Percentiles rank a stretch among this genome's conserved stretches.
These are phyloP conservation scores for Tetraselmis chui DNA, from an alignment of 139 green algal genomes.

Conservation along the genomic window DNA sequence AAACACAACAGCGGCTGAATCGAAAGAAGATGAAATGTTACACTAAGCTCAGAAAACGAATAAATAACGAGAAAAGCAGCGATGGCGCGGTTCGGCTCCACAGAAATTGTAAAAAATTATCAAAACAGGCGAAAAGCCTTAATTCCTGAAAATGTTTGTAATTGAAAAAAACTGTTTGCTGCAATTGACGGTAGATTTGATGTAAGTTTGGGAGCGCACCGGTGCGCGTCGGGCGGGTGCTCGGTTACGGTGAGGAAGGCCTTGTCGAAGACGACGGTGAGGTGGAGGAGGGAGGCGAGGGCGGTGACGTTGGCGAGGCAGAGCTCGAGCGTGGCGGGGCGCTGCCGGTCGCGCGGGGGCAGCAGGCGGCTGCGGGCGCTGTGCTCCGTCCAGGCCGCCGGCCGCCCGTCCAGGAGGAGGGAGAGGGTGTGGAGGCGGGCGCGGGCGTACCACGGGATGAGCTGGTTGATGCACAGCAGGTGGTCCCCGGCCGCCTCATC, in stretches of 20 bases:
- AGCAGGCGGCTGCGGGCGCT: slow-evolving; percentile 12
- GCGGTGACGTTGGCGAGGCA: slow-evolving; percentile 32
- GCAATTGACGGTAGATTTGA: too few species aligned
- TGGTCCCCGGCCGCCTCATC: not conserved
- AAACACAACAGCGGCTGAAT: too few species aligned
- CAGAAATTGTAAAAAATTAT: too few species aligned
- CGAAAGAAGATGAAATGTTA: too few species aligned
- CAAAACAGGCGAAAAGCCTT: too few species aligned
- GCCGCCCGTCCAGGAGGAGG: slow-evolving; percentile 55
- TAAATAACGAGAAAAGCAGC: too few species aligned
- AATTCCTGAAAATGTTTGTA: too few species aligned
- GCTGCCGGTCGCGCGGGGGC: slow-evolving; percentile 37
- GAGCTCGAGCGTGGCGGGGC: slow-evolving; percentile 45
- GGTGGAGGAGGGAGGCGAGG: slow-evolving; percentile 4
- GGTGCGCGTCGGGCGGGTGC: slow-evolving; percentile 64
- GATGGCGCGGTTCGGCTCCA: too few species aligned
- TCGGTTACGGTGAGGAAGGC: slow-evolving; percentile 56
- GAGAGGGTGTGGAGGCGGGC: slow-evolving; percentile 63
- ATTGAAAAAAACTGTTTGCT: too few species aligned
- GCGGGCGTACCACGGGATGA: slow-evolving; percentile 75
- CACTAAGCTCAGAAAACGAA: too few species aligned
- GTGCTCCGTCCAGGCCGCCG: not conserved
- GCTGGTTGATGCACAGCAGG: slow-evolving; percentile 56
- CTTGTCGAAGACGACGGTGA: slow-evolving; percentile 62
- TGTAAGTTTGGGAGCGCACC: too few species aligned